These are phyloP conservation scores for Aspergillus hiratsukae DNA, from an alignment of 2,329 filamentous ascomycete genomes.

Conservation along the genomic window DNA sequence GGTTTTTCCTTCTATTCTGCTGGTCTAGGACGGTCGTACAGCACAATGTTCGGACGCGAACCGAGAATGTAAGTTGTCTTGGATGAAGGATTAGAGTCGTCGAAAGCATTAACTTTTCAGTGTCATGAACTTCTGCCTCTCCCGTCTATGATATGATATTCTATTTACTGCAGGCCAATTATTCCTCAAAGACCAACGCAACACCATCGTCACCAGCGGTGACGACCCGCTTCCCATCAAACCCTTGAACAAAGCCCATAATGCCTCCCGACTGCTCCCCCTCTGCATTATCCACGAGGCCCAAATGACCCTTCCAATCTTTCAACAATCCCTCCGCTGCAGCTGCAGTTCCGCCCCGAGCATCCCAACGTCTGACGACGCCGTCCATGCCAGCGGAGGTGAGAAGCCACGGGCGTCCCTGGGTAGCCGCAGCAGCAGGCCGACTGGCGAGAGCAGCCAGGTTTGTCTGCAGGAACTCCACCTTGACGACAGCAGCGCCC, in stretches of 20 bases:
- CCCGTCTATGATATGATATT: slow-evolving; percentile 7
- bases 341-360: slow-evolving; percentile 61
- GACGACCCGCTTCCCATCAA: slow-evolving; percentile 68
- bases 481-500: slow-evolving; percentile 84
- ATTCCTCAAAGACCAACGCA: slow-evolving; percentile 44
- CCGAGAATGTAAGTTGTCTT: not conserved
- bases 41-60: not conserved
- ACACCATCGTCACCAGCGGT: slow-evolving; percentile 82
- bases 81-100: not conserved
- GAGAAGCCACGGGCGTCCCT: slow-evolving; percentile 61
- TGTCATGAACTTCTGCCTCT: not conserved
- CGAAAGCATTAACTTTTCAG: not conserved
- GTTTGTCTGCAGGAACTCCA: slow-evolving; percentile 69
- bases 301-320: slow-evolving; percentile 81
- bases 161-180: slow-evolving; percentile 2
- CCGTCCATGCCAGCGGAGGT: slow-evolving; percentile 92
- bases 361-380: slow-evolving; percentile 84
- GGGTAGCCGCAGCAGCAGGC: slow-evolving; percentile 23
- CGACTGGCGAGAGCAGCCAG: slow-evolving; percentile 26
- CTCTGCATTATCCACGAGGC: slow-evolving; percentile 46
- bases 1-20: slow-evolving; percentile 3
- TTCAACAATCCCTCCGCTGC: slow-evolving; percentile 67
- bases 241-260: slow-evolving; percentile 79
- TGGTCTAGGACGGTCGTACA: not conserved
- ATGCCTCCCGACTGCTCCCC: slow-evolving; percentile 80